phyloP scores from a whole-genome alignment of 2,329 filamentous ascomycete genomes.

The Diaporthe helianthi region DNA sequence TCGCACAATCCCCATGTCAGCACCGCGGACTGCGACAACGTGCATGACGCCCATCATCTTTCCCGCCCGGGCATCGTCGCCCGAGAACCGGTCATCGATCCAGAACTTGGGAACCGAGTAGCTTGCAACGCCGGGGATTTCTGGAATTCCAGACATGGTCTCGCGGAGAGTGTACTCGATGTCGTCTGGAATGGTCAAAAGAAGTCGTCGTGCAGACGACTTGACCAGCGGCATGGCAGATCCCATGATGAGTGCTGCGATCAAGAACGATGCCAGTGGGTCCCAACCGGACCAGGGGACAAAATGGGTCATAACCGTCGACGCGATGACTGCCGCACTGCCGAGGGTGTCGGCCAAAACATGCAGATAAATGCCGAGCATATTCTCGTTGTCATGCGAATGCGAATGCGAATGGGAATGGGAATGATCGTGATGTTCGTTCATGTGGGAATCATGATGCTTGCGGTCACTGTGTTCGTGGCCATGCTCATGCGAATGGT shows the following conservation, averaged over 20 bases:
- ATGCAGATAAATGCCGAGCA: slow-evolving; percentile 96
- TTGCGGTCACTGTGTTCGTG: slow-evolving; percentile 49
- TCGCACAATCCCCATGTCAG: slow-evolving; percentile 82
- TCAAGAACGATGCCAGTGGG: slow-evolving; percentile 90
- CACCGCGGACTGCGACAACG: slow-evolving; percentile 74
- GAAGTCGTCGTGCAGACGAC: slow-evolving; percentile 80
- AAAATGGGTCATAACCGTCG: slow-evolving; percentile 85
- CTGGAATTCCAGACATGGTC: slow-evolving; percentile 81
- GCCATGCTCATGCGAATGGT: slow-evolving; percentile 42
- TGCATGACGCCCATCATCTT: slow-evolving; percentile 85
- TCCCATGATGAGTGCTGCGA: slow-evolving; percentile 91
- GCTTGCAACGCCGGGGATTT: slow-evolving; percentile 81
- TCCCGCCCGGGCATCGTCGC: slow-evolving; percentile 49
- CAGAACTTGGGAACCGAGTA: slow-evolving; percentile 93
- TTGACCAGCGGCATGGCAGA: slow-evolving; percentile 88
- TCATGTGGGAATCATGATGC: slow-evolving; percentile 50
- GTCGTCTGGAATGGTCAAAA: slow-evolving; percentile 84
- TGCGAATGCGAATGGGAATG: slow-evolving; percentile 53
- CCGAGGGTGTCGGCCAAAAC: slow-evolving; percentile 94
- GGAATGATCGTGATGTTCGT: slow-evolving; percentile 43
- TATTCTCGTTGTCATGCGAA: slow-evolving; percentile 91
- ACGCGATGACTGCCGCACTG: slow-evolving; percentile 92
- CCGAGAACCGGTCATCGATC: slow-evolving; percentile 73
- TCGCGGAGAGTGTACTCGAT: slow-evolving; percentile 89
- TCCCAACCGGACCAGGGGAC: slow-evolving; percentile 95